Base-by-base conservation (phyloP, 148 eudicot genomes). In the Cornus florida region DNA sequence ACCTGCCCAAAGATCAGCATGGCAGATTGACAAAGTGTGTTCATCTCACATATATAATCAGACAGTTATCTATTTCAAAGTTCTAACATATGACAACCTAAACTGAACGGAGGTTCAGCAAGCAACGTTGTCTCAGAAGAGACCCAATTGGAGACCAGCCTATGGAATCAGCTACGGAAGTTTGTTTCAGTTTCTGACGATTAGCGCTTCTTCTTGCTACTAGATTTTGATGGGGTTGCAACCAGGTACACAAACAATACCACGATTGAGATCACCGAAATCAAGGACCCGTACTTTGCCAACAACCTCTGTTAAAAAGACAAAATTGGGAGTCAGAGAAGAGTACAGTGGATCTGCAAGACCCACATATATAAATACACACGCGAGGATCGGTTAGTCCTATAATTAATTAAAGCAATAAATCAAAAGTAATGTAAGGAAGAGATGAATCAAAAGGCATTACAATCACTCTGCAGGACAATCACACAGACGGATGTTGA, bases 161-260 rank as follows among this genome's bases (percentile, higher is more conserved):
- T 4, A 43, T 43, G 48, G 10, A 43, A 43, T 43, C 48, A 4
- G 67, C 67, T 50, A 13, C 33, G 8, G 41, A 33, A 33, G 39
- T 50, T 7, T 39, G 35, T 35, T 23, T 22, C 48, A 28, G 66
- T 53, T 7, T 22, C 48, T 24, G 5, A 16, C 33, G 43, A 75
- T 86, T 78, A 94, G 75, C 93, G 95, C 85, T 84, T 91, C 92
- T 90, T 94, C 90, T 92, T 94, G 93, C 86, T 83, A 73, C 87
- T 77, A 23, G 91, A 84, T 74, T 86, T 86, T 23, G 95, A 86
- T 69, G 98, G 98, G 79, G 87, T 87, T 60, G 90, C 90, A 60
- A 94, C 85, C 70, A 94, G 85, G 92, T 81, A 91, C 59, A 94
- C 82, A 43, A 94, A 92, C 79, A 94, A 67, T 31, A 82, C 78